Evolutionary conservation across 768 basidiomycete genomes (phyloP).

Genomic region (Cystobasidium tubakii): DNA sequence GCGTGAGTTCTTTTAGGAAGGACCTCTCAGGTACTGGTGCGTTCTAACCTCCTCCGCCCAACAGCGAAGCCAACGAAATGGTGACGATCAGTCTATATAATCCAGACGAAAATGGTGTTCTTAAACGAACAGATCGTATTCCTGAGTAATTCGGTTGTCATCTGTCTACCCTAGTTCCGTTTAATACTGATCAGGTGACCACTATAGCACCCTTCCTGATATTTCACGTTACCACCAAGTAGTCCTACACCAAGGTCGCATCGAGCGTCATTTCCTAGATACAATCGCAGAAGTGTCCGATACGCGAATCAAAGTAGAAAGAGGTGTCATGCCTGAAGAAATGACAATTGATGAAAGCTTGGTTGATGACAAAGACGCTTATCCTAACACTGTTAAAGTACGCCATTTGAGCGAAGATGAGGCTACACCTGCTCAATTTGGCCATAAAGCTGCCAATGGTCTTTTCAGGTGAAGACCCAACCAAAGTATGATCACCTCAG

Average conservation of each 20-base stretch:
- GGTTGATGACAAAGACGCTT: constrained; percentile 42
- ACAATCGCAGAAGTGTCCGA: constrained; percentile 39
- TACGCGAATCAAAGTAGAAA: constrained; percentile 44
- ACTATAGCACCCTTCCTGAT: constrained; percentile 3
- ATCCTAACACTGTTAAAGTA: constrained; percentile 45
- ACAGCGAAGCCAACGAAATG: constrained; percentile 4
- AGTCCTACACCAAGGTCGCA: constrained; percentile 38
- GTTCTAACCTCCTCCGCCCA: too few species aligned
- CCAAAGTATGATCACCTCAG: neutral
- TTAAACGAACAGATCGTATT: constrained; percentile 26
- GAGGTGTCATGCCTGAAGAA: constrained; percentile 45
- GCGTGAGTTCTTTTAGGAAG: constrained; percentile 42
- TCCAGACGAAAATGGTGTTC: constrained; percentile 32
- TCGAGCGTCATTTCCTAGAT: constrained; percentile 39
- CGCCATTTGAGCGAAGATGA: constrained; percentile 44
- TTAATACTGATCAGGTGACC: neutral
- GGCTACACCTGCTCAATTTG: constrained; percentile 41
- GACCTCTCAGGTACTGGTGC: neutral
- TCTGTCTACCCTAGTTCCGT: neutral
- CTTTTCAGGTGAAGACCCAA: constrained; percentile 38
- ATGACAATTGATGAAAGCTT: constrained; percentile 45
- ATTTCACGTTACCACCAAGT: constrained; percentile 35
- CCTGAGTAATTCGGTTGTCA: neutral
- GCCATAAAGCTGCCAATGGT: constrained; percentile 38
- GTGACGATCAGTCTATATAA: constrained; percentile 24